Base-by-base conservation (phyloP, 2,329 filamentous ascomycete genomes). In the Penicillium sp. region DNA sequence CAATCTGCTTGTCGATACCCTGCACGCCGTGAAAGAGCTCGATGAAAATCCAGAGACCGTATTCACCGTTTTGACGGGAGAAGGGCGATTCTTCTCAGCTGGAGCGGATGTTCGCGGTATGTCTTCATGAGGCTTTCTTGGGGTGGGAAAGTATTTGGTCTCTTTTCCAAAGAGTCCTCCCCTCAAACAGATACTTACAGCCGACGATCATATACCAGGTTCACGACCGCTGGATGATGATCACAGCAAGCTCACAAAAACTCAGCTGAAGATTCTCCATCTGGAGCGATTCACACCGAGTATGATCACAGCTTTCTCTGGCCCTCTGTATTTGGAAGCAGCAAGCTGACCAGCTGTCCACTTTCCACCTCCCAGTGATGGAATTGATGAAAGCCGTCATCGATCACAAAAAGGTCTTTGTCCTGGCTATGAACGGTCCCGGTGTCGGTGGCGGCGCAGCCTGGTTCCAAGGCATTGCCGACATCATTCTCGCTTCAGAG, bases 1-100 rank as follows among this genome's bases (percentile, higher is more conserved):
- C 11, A 73, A 69, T 43, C 50, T 77, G 5, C 66, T 76, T 39
- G 39, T 62, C 4, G 73, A 76, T 40, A 66, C 66, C 6, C 69
- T 76, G 25, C 63, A 61, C 4, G 74, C 72, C 0, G 59, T 77
- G 1, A 62, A 73, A 48, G 66, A 70, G 33, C 63, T 77, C 4
- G 68, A 77, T 53, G 66, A 72, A 32, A 66, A 77, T 52, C 73
- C 74, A 3, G 67, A 72, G 35, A 77, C 75, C 4, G 59, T 76
- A 11, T 76, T 77, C 55, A 77, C 75, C 1, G 74, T 77, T 1
- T 52, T 77, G 9, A 77, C 74, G 1, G 75, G 75, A 13, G 73
- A 75, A 53, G 75, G 75, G 2, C 63, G 74, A 9, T 77, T 76
- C 59, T 77, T 77, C 56, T 74, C 69, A 18, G 71, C 74, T 0